Evolutionary conservation across 371 early-diverging fungal species (phyloP), one percentile per base, ranked within the genome.

Genomic region (Circinella umbellata): DNA sequence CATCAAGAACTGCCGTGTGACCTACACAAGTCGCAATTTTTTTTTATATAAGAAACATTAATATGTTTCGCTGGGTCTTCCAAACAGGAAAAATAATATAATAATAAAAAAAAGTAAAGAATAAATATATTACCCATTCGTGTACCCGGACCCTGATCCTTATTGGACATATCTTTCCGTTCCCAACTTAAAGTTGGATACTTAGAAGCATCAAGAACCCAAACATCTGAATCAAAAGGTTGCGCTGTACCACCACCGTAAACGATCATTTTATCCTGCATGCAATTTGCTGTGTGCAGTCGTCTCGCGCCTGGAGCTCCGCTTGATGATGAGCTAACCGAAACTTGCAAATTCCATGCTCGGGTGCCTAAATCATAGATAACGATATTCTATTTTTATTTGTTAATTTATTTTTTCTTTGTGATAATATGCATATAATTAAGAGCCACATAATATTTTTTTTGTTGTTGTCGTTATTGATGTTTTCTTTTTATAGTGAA

Each of bases 181-280:
- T 75, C 38, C 85, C 85, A 82, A 7, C 66, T 73, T 4, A 82
- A 38, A 3, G 72, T 69, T 13, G 85, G 82, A 66, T 80, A 82
- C 11, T 68, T 17, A 11, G 80, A 69, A 17, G 74, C 80, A 63
- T 85, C 80, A 4, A 85, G 68, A 27, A 85, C 55, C 82, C 83
- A 85, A 13, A 85, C 77, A 69, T 80, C 77, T 0, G 76, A 75
- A 68, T 85, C 85, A 38, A 69, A 70, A 1, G 85, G 80, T 27
- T 73, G 72, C 3, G 65, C 76, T 2, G 80, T 81, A 35, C 85
- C 85, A 20, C 85, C 85, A 34, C 85, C 85, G 63, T 76, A 84
- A 17, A 84, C 73, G 49, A 84, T 64, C 78, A 82, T 82, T 13
- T 71, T 72, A 47, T 82, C 76, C 48, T 79, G 66, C 35, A 84